A percentile compares a stretch with the other conserved stretches of the same genome.
These are phyloP conservation scores for Medakamo hakoo DNA, from an alignment of 139 green algal genomes.

Conservation along the genomic window DNA sequence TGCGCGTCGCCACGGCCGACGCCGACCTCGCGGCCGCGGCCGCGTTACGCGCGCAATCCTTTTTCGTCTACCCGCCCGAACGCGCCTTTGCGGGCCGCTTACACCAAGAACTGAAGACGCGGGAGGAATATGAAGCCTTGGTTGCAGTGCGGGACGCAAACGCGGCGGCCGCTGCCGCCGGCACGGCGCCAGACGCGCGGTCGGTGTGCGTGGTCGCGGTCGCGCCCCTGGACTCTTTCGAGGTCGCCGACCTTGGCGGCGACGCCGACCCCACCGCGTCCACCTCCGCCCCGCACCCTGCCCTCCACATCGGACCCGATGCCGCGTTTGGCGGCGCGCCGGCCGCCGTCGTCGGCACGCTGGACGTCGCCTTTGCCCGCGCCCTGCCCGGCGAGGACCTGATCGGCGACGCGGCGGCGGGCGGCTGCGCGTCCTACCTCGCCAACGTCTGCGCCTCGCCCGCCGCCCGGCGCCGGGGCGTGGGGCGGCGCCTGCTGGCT, in stretches of 20 bases:
- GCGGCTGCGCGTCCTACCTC: slow-evolving; percentile 24
- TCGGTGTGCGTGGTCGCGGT: slow-evolving; percentile 3
- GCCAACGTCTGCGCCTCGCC: slow-evolving; percentile 28
- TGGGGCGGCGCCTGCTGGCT: slow-evolving; percentile 17
- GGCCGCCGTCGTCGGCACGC: slow-evolving; percentile 18
- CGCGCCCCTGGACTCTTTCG: neutral
- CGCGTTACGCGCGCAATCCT: slow-evolving; percentile 23
- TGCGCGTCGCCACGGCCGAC: slow-evolving; percentile 13
- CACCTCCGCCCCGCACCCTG: no score
- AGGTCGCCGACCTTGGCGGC: neutral
- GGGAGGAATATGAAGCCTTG: no score
- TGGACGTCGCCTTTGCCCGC: slow-evolving; percentile 23
- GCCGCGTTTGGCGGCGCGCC: no score
- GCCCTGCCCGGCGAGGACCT: slow-evolving; percentile 23
- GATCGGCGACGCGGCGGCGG: slow-evolving; percentile 15
- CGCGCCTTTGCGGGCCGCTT: slow-evolving; percentile 31
- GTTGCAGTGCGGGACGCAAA: no score
- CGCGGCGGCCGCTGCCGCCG: no score
- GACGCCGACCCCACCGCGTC: no score
- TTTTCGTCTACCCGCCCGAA: slow-evolving; percentile 34
- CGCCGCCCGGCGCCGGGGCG: slow-evolving; percentile 14
- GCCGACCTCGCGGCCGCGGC: slow-evolving; percentile 20
- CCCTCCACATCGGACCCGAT: no score
- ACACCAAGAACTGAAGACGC: no score
- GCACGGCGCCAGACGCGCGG: neutral